Evolutionary conservation across 768 basidiomycete genomes (phyloP).

Genomic region (Erythrobasidium yunnanense): DNA sequence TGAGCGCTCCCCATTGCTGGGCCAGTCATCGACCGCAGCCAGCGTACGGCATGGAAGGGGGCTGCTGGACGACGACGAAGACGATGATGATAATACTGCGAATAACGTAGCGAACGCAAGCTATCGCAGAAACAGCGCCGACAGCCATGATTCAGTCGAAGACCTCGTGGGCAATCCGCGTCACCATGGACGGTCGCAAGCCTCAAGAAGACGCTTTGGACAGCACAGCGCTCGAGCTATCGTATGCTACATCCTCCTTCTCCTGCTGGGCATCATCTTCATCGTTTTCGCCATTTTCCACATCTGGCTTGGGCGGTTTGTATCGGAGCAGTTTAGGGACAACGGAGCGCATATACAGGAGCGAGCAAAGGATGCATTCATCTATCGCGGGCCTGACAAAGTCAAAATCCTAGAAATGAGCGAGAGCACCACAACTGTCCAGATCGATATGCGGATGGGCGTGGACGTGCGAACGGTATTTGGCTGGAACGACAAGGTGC

Average conservation of each 20-base stretch:
- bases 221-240: too few relatives aligned
- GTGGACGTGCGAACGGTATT: constrained; percentile 19
- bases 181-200: not conserved
- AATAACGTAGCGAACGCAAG: not conserved
- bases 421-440: not conserved
- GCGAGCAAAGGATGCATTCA: constrained; percentile 1
- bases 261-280: constrained; percentile 6
- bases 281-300: constrained; percentile 18
- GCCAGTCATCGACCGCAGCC: not conserved
- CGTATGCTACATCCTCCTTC: not conserved
- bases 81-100: not conserved
- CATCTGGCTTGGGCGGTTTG: constrained; percentile 23
- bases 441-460: constrained; percentile 16
- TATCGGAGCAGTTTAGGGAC: constrained; percentile 21
- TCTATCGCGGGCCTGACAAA: constrained; percentile 15
- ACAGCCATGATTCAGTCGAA: not conserved
- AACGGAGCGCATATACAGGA: constrained; percentile 2
- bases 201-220: not conserved
- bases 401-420: constrained; percentile 16
- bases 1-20: not conserved
- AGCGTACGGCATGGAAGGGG: constrained; percentile 9
- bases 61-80: constrained; percentile 12
- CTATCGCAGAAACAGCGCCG: not conserved
- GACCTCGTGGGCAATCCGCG: not conserved
- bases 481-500: constrained; percentile 6